Evolutionary conservation across 768 basidiomycete species (phyloP), one percentile per base, ranked within the genome.

Genomic region (Amanita subjunquillea): DNA sequence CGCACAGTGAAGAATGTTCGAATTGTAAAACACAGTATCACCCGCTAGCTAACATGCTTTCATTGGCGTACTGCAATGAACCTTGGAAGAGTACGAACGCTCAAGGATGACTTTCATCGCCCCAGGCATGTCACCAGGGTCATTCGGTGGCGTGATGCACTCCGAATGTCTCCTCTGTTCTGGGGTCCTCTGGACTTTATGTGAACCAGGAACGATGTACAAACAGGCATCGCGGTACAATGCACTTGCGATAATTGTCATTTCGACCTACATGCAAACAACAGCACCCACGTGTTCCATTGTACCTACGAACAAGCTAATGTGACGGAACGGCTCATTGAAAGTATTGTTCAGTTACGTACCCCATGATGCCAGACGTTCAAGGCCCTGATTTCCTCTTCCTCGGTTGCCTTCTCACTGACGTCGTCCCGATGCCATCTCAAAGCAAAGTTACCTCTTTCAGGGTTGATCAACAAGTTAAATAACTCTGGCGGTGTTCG

Each of bases 361-460:
- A 86, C 86, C 2, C 86, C 87, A 59, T 79, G 73, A 48, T 82
- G 78, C 76, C 81, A 84, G 32, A 75, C 65, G 7, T 65, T 63
- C 2, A 91, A 74, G 3, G 80, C 80, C 9, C 66, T 61, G 1
- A 61, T 62, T 58, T 90, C 88, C 56, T 89, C 83, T 10, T 82
- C 78, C 15, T 70, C 63, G 0, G 69, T 74, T 0, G 80, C 84
- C 22, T 71, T 68, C 59, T 80, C 81, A 27, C 65, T 68, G 4
- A 91, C 74, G 63, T 87, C 87, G 56, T 90, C 88, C 2, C 87
- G 76, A 62, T 89, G 88, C 86, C 87, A 89, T 37, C 85, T 71
- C 48, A 89, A 68, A 2, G 86, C 83, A 63, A 88, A 89, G 43
- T 80, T 72, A 54, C 82, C 80, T 4, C 63, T 59, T 8, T 70